phyloP scores from a whole-genome alignment of 208 protist species.

The Leishmania tarentolae region DNA sequence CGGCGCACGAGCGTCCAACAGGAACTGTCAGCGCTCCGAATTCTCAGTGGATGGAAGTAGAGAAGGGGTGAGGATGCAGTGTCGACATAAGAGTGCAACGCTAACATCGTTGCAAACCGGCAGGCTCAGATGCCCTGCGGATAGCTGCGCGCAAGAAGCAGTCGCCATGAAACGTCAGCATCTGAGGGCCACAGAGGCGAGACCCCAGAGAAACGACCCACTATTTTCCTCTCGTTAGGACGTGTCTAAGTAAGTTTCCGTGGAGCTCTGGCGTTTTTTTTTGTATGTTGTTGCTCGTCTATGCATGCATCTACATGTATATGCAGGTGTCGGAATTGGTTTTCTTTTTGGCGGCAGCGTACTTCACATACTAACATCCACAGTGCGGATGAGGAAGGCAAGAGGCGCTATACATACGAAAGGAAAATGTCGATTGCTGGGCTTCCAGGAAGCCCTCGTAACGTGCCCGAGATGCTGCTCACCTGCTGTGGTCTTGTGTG shows the following conservation, averaged over 20 bases:
- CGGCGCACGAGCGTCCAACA: slow-evolving; percentile 42
- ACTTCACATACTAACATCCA: background rate
- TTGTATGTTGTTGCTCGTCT: background rate
- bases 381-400: background rate
- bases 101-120: background rate
- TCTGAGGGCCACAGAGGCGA: background rate
- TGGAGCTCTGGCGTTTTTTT: background rate
- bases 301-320: background rate
- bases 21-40: slow-evolving; percentile 40
- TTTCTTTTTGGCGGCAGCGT: background rate
- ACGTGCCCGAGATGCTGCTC: background rate
- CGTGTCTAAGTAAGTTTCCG: background rate
- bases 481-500: background rate
- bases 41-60: slow-evolving; percentile 27
- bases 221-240: background rate
- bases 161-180: background rate
- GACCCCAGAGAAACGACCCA: background rate
- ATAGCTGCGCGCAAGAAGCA: background rate
- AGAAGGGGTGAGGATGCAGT: background rate
- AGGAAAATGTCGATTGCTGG: too few species aligned
- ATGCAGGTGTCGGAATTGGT: too few species aligned
- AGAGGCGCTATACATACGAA: background rate
- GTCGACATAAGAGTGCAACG: background rate
- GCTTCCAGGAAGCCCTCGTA: background rate
- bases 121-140: background rate